Conservation (phyloP, 2,329 filamentous ascomycete species). For the Diaporthe ampelina region DNA sequence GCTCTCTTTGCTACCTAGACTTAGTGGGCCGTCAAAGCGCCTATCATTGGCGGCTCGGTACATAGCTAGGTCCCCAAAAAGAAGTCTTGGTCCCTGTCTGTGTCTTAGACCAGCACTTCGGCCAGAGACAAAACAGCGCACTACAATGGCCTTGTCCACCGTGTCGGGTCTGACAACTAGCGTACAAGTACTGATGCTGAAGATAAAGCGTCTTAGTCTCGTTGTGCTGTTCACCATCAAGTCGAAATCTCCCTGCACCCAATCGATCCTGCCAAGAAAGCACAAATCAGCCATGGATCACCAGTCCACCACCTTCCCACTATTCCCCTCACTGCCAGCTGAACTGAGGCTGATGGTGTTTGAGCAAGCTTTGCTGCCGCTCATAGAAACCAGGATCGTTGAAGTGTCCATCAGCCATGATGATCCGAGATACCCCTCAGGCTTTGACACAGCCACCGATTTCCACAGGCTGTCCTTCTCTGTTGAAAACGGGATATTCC, state of each 20-base stretch:
- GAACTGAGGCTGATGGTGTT: constrained; percentile 3
- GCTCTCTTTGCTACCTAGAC: not conserved
- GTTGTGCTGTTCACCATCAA: too few species aligned
- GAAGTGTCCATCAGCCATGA: not conserved
- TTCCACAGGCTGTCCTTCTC: not conserved
- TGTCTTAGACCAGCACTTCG: not conserved
- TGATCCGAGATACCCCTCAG: too few species aligned
- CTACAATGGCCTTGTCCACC: not conserved
- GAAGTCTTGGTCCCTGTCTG: too few species aligned
- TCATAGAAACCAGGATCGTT: not conserved
- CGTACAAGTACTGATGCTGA: not conserved
- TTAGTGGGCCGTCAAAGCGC: constrained; percentile 3
- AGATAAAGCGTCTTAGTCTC: not conserved
- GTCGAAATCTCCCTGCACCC: too few species aligned
- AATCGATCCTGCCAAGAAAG: not conserved
- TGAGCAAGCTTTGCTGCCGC: not conserved
- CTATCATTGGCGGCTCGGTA: not conserved
- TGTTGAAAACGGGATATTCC: not conserved
- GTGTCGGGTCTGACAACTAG: not conserved
- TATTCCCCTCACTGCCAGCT: not conserved
- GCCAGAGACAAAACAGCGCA: not conserved
- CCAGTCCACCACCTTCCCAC: not conserved
- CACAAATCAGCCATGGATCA: not conserved
- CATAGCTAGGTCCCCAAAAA: not conserved
- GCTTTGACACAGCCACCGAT: too few species aligned